These are phyloP conservation scores for Aspergillus heteromorphus DNA, from an alignment of 495 filamentous ascomycete species.

Conservation along the genomic window DNA sequence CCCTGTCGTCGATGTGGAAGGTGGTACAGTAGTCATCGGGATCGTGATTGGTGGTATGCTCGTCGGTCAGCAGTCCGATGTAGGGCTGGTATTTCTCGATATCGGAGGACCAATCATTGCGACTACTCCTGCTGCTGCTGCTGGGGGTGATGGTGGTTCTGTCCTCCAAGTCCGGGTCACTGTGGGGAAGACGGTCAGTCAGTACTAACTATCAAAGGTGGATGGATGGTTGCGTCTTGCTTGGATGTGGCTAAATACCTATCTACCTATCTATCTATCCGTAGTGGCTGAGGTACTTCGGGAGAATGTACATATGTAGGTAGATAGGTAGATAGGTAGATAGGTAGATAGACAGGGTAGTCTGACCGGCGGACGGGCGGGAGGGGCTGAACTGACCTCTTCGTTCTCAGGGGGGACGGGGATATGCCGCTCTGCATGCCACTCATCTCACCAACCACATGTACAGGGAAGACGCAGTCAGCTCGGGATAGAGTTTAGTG, in stretches of 20 bases:
- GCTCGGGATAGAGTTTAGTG: slow-evolving; percentile 2
- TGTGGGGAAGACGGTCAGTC: too few species aligned
- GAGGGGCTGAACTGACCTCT: slow-evolving; percentile 10
- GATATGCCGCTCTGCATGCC: slow-evolving; percentile 3
- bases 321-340: not conserved
- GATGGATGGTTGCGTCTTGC: not conserved
- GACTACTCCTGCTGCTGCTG: too few species aligned
- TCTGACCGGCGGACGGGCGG: too few species aligned
- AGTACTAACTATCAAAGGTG: too few species aligned
- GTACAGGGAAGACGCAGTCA: not conserved
- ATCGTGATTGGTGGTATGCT: not conserved
- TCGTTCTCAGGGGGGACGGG: slow-evolving; percentile 5
- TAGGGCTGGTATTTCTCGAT: not conserved
- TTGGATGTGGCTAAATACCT: not conserved
- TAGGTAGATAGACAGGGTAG: not conserved
- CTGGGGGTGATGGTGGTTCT: too few species aligned
- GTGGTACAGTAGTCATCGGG: not conserved
- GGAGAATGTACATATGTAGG: too few species aligned
- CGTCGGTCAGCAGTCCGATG: not conserved
- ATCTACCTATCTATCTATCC: too few species aligned
- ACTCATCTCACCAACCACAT: slow-evolving; percentile 8
- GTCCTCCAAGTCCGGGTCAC: too few species aligned
- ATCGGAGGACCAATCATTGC: not conserved
- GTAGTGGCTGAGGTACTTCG: not conserved
- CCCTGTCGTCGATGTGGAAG: not conserved